Evolutionary conservation across 78 protist genomes (phyloP).

Genomic region (slime mould (Dictyostelium discoideum)): dicty_2.7 NC_007088.5:5600501-5601000

Average conservation of each 20-base stretch:
- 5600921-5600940: constrained; percentile 90
- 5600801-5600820: constrained; percentile 87
- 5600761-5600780: constrained; percentile 95
- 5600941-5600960: constrained; percentile 91
- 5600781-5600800: constrained; percentile 92
- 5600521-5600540: background rate
- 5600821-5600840: constrained; percentile 87
- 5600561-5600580: too few relatives aligned
- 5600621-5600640: constrained; percentile 93
- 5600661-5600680: constrained; percentile 74
- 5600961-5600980: constrained; percentile 88
- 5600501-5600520: background rate
- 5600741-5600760: constrained; percentile 80
- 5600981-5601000: constrained; percentile 88
- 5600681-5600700: constrained; percentile 76
- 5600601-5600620: constrained; percentile 94
- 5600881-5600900: constrained; percentile 88
- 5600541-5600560: background rate
- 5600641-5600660: constrained; percentile 74
- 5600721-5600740: constrained; percentile 91
- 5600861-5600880: constrained; percentile 81
- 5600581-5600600: constrained; percentile 78
- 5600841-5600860: constrained; percentile 83
- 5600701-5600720: constrained; percentile 92
- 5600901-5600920: constrained; percentile 95